Evolutionary conservation across 2,329 filamentous ascomycete genomes (phyloP).

Genomic region (Xylaria sp.): DNA sequence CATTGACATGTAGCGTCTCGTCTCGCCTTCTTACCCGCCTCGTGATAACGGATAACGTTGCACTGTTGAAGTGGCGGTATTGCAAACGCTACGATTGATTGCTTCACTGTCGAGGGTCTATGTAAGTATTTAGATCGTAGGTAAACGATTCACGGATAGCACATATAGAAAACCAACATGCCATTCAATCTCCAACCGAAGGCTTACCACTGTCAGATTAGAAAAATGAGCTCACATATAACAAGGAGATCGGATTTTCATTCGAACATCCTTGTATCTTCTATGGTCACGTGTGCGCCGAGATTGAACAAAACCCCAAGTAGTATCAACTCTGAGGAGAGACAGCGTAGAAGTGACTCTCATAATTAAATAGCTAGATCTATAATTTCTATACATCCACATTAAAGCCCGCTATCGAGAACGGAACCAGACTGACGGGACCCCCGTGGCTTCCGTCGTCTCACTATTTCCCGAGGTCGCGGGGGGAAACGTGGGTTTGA

Average conservation of each 20-base stretch:
- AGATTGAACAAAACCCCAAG: background rate
- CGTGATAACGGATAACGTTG: background rate
- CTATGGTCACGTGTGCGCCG: background rate
- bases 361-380: background rate
- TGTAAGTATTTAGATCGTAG: background rate
- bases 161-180: background rate
- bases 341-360: background rate
- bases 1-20: background rate
- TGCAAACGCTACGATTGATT: background rate
- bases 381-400: background rate
- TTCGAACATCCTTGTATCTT: background rate
- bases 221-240: background rate
- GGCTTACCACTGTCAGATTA: background rate
- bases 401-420: background rate
- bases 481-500: slow-evolving; percentile 21
- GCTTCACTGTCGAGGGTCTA: background rate
- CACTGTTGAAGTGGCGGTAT: background rate
- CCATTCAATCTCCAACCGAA: background rate
- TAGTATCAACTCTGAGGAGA: background rate
- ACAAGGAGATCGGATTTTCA: background rate
- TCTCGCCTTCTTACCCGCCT: background rate
- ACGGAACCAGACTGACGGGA: slow-evolving; percentile 13
- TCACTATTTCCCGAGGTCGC: background rate
- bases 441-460: slow-evolving; percentile 7
- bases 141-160: background rate